These are phyloP conservation scores for Penicillium diatomitis DNA, from an alignment of 495 filamentous ascomycete species.

Conservation along the genomic window DNA sequence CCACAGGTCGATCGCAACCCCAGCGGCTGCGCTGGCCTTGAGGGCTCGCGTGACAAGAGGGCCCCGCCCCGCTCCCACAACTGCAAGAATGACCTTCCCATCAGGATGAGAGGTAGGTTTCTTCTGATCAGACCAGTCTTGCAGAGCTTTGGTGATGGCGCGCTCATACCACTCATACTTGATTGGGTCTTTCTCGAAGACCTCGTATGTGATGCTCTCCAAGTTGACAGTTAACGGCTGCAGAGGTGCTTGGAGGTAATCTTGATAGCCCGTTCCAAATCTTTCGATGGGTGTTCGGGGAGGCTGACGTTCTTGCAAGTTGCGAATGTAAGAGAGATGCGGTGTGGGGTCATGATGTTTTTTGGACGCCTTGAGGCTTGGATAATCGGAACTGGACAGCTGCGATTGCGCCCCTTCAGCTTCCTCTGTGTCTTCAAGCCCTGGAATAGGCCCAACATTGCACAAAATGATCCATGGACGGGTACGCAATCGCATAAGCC, in stretches of 20 bases:
- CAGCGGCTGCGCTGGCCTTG: conserved; percentile 63
- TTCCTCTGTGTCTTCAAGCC: conserved; percentile 33
- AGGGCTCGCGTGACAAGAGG: conserved; percentile 82
- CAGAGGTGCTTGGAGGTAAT: conserved; percentile 88
- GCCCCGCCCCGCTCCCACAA: conserved; percentile 86
- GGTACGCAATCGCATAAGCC: conserved; percentile 74
- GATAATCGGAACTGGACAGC: conserved; percentile 47
- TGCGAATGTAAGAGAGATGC: conserved; percentile 72
- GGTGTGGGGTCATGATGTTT: conserved; percentile 48
- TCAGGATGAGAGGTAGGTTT: conserved; percentile 62
- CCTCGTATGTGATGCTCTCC: conserved; percentile 94
- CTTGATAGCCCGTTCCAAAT: conserved; percentile 75
- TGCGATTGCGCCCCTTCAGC: conserved; percentile 20
- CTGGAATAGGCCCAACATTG: conserved; percentile 62
- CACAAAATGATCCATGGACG: conserved; percentile 73
- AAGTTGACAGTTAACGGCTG: conserved; percentile 95
- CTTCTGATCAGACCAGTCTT: conserved; percentile 63
- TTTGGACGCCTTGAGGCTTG: conserved; percentile 48
- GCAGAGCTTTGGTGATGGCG: conserved; percentile 71
- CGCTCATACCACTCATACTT: conserved; percentile 95
- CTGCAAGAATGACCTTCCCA: conserved; percentile 75
- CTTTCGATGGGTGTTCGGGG: conserved; percentile 52
- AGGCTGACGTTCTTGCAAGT: conserved; percentile 77
- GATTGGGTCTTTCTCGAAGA: conserved; percentile 96
- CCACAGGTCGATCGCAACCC: conserved; percentile 73